A percentile compares a stretch with the other conserved stretches of the same genome.
phyloP scores from a whole-genome alignment of 139 green algal species.

The Closterium sp. region DNA sequence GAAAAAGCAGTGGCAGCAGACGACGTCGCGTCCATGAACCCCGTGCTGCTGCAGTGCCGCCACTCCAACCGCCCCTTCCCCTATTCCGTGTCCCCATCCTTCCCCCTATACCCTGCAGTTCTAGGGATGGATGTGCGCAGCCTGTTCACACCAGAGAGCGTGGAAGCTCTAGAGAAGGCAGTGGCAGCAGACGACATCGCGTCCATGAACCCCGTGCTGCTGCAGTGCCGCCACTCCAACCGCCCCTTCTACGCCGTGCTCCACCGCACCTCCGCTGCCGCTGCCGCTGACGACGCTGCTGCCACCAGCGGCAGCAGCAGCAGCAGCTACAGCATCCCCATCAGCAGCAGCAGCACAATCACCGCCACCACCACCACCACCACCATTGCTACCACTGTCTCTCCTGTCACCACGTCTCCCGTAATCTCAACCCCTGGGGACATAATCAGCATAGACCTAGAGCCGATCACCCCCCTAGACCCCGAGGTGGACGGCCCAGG shows the following conservation, averaged over 20 bases:
- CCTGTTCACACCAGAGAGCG: neutral
- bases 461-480: neutral
- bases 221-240: neutral
- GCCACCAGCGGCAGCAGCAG: neutral
- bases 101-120: neutral
- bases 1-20: slow-evolving; percentile 11
- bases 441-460: slow-evolving; percentile 33
- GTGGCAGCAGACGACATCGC: too few relatives aligned
- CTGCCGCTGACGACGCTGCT: neutral
- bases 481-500: neutral
- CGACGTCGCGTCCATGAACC: slow-evolving; percentile 36
- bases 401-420: neutral
- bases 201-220: too few relatives aligned
- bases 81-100: neutral
- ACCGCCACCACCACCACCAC: neutral
- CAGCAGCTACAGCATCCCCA: neutral
- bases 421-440: neutral
- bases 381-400: neutral
- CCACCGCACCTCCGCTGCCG: neutral
- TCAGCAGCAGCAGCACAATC: neutral
- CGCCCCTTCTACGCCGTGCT: slow-evolving; percentile 36
- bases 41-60: slow-evolving; percentile 21
- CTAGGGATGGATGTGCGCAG: neutral
- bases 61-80: neutral
- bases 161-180: neutral